A percentile compares a stretch with the other conserved stretches of the same genome.
These are phyloP conservation scores for Oryza glumipatula DNA, from an alignment of 176 grass and related monocot species.

Conservation along the genomic window DNA sequence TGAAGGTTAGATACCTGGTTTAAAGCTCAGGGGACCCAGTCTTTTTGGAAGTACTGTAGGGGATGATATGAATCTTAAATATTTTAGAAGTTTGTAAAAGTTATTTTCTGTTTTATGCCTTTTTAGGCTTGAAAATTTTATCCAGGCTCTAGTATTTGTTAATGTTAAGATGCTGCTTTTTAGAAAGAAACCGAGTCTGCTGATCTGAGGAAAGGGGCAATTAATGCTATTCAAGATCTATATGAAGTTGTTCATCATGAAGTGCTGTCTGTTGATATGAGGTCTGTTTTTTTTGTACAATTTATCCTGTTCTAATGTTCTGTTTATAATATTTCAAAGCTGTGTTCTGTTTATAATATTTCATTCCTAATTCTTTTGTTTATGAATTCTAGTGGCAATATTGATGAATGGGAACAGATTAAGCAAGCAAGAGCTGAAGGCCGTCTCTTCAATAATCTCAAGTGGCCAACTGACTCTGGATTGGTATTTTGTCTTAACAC, in stretches of 20 bases:
- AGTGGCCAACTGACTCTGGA: constrained; percentile 78
- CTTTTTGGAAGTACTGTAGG: background rate
- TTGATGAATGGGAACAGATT: constrained; percentile 78
- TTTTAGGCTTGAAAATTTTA: constrained; percentile 19
- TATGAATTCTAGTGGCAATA: constrained; percentile 56
- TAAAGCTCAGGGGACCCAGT: background rate
- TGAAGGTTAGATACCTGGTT: background rate
- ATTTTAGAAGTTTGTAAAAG: background rate
- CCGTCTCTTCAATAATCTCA: constrained; percentile 76
- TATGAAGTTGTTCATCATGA: constrained; percentile 87
- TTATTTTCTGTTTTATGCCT: background rate
- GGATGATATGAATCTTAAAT: background rate
- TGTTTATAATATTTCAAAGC: constrained; percentile 24
- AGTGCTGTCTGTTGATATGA: constrained; percentile 70
- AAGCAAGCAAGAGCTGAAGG: constrained; percentile 62
- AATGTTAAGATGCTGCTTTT: constrained; percentile 22
- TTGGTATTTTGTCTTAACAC: constrained; percentile 52
- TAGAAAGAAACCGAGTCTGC: constrained; percentile 63
- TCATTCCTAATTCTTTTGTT: constrained; percentile 32
- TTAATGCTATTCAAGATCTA: constrained; percentile 88
- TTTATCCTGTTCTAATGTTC: constrained; percentile 19
- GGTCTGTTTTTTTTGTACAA: constrained; percentile 46
- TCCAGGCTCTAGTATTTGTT: background rate
- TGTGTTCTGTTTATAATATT: constrained; percentile 24
- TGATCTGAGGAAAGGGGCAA: constrained; percentile 65